Base-by-base conservation (phyloP, 805 yeast genomes). In the Naumovozyma baii region DNA sequence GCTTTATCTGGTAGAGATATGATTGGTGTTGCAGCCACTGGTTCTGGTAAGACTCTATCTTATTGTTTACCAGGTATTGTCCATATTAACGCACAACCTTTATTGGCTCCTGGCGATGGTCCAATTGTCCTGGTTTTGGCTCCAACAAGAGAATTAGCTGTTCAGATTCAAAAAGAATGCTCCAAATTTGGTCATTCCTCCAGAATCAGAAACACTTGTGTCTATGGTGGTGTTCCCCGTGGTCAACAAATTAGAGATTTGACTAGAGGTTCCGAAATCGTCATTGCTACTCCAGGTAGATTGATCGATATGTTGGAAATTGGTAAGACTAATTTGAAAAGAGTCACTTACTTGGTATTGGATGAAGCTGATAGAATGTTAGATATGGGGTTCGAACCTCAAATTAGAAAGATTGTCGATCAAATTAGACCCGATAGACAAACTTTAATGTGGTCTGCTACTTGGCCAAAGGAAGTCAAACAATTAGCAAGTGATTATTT, bases 321-420 rank as follows among this genome's bases (percentile, higher is more conserved):
- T 47, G 90, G 92, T 57, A 88, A 83, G 72, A 92, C 97, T 44
- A 92, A 90, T 70, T 74, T 92, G 59, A 80, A 84, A 64, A 84
- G 97, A 72, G 96, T 92, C 47, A 92, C 97, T 39, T 92, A 92
- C 69, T 75, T 92, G 63, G 97, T 92, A 47, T 75, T 92, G 57
- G 98, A 92, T 68, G 98, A 92, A 77, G 98, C 98, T 59, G 98
- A 92, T 69, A 84, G 98, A 75, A 92, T 92, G 98, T 78, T 92
- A 70, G 98, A 92, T 73, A 92, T 92, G 98, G 98, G 98, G 66
- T 92, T 92, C 66, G 98, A 92, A 74, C 97, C 97, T 52, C 97
- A 90, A 76, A 92, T 92, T 67, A 81, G 98, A 75, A 90, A 90
- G 70, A 92, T 92, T 66, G 90, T 92, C 52, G 88, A 82, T 56